Base-by-base conservation (phyloP, 2,329 filamentous ascomycete genomes). In the Neurospora crassa region DNA sequence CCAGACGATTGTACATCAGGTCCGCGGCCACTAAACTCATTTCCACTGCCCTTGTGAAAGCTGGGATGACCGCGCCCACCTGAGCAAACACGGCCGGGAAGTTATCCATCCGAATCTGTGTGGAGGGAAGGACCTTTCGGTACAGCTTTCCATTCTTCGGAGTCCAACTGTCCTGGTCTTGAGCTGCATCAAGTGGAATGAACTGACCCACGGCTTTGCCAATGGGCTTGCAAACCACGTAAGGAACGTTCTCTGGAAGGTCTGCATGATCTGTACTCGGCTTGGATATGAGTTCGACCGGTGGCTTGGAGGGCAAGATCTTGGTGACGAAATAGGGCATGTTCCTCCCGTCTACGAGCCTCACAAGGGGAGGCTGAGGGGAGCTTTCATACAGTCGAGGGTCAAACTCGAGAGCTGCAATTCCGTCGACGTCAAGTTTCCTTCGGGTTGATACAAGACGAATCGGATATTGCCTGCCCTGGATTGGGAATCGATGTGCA, bases 21-120 rank as follows among this genome's bases (percentile, higher is more conserved):
- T 86, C 81, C 5, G 87, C 81, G 0, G 90, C 91, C 8, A 92
- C 82, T 34, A 95, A 80, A 37, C 86, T 82, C 0, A 88, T 82
- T 74, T 92, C 91, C 2, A 95, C 76, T n/a, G 87, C 87, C 74
- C 93, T 88, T 18, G 92, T 82, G 43, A 97, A 88, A 0, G 89
- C 90, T 0, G 94, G 93, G 5, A 96, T 84, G 45, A 96, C 83
- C 70, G 90, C 82, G 2, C 85, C 87, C 40, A 89, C 84, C 67
- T 83, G 80, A 1, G 81, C 82, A 71, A 83, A 82, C 8, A 79
- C 78, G 7, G 82, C 76, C 0, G 85, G 82, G 2, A 88, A 75
- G 1, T 75, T 74, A 72, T 90, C 88, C 0, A 87, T 78, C 0
- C 77, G 83, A 70, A 88, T 88, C n/a, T 80, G 80, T 0, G 80